Conservation (phyloP, 1,284 basidiomycete species). For the Agaricales sp. region DNA sequence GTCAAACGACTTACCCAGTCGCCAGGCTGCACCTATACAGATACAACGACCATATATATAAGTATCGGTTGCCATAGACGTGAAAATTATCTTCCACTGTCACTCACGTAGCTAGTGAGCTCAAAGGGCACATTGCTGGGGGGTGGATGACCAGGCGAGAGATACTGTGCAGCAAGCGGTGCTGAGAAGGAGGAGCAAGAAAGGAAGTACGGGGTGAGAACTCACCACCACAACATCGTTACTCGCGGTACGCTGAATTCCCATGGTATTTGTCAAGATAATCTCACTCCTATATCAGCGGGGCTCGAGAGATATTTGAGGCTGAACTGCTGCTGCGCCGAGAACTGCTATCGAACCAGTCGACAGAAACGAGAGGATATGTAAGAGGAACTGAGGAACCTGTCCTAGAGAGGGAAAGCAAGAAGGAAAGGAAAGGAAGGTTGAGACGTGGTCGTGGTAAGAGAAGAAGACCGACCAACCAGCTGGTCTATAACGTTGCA, state of each 20-base stretch:
- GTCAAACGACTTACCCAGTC: conserved; percentile 35
- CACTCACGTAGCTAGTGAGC: conserved; percentile 19
- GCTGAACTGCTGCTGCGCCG: background rate
- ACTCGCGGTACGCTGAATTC: background rate
- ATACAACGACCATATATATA: background rate
- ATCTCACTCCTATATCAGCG: background rate
- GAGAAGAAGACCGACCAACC: background rate
- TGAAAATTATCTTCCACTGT: background rate
- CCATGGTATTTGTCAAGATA: background rate
- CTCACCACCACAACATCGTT: conserved; percentile 19
- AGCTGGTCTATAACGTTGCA: background rate
- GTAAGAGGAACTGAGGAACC: background rate
- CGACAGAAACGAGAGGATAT: background rate
- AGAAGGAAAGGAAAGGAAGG: background rate
- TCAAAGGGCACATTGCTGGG: conserved; percentile 24
- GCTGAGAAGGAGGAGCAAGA: background rate
- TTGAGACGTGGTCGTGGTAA: background rate
- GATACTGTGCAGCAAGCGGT: conserved; percentile 15
- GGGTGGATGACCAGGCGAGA: conserved; percentile 18
- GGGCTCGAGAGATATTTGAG: background rate
- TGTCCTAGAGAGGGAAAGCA: background rate
- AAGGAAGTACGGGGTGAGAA: background rate
- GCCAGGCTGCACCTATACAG: conserved; percentile 30
- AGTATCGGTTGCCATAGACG: background rate
- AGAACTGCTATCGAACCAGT: background rate